Conservation (phyloP, 176 grass and related monocot species). For the Carex scoparia region DNA sequence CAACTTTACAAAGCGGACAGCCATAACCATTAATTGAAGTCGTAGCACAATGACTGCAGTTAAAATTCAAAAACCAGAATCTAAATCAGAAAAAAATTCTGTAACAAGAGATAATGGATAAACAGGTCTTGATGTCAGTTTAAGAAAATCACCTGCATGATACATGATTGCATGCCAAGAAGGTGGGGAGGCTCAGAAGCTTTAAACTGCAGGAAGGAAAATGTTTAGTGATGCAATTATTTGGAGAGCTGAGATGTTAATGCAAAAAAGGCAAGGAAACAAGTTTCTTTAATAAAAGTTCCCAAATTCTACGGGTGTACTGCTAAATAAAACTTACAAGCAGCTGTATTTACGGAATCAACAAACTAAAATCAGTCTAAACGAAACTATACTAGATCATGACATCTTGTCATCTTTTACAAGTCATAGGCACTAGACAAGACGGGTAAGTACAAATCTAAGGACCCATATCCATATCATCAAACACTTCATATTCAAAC, state of each 20-base stretch:
- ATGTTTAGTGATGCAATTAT: background rate
- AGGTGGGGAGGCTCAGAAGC: slow-evolving; percentile 61
- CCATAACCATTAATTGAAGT: slow-evolving; percentile 37
- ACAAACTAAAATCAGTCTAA: background rate
- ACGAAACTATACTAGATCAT: background rate
- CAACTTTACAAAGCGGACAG: slow-evolving; percentile 68
- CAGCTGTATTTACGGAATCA: background rate
- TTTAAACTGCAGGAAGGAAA: slow-evolving; percentile 51
- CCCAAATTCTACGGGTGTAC: background rate
- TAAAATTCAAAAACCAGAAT: background rate
- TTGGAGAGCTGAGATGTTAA: background rate
- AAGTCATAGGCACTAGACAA: background rate
- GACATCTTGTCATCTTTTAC: background rate
- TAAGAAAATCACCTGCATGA: slow-evolving; percentile 56
- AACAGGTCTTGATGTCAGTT: background rate
- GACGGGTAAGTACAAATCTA: background rate
- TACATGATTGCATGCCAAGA: slow-evolving; percentile 77
- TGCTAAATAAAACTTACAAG: background rate
- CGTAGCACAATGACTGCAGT: slow-evolving; percentile 51
- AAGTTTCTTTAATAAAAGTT: background rate
- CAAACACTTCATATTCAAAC: slow-evolving; percentile 7
- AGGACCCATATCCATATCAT: background rate
- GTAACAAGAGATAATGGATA: background rate
- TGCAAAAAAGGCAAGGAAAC: background rate
- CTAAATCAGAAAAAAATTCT: slow-evolving; percentile 14